Base-by-base conservation (phyloP, 2,329 filamentous ascomycete genomes). In the Onygena corvina region DNA sequence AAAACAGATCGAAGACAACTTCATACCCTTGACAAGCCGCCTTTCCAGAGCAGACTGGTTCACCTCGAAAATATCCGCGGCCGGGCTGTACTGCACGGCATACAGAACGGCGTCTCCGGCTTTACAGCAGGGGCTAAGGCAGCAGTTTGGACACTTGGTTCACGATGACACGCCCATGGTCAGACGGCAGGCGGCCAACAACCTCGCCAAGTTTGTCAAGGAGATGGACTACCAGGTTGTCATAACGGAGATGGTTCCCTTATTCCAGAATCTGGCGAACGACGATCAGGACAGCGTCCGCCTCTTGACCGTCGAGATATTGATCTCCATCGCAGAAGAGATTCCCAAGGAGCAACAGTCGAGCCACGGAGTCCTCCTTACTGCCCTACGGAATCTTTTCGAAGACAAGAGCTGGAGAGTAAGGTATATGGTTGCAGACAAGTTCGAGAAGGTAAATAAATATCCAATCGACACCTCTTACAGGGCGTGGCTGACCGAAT, bases 1-100 rank as follows among this genome's bases (percentile, higher is more conserved):
- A 60, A 79, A 87, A 68, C 92, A 98, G 73, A 83, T 96, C 64
- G 92, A 98, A 75, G 86, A 95, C 62, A 86, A 89, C 71, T 96
- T 96, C 72, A 90, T 98, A 59, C 92, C 92, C 54, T 83, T 98
- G 63, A 89, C 89, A 52, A 80, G 94, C 63, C 87, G 92, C 64
- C 85, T 98, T 54, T 93, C 92, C 57, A 98, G 96, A 77, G 92
- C 92, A 70, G 92, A 98, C 72, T 98, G 92, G 92, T 98, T 98
- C 70, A 98, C 92, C 51, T 96, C 92, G 57, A 98, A 96, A 73
- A 92, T 98, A 57, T 98, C 92, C 27, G 92, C 90, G 54, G 94
- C 90, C 57, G 92, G 92, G 55, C 83, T 98, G 55, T 98, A 90
- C 74, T 92, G 86, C 65, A 80, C 82, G 45, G 90, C 92, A 56